These are phyloP conservation scores for Lachnellula suecica DNA, from an alignment of 2,329 filamentous ascomycete species.

Conservation along the genomic window DNA sequence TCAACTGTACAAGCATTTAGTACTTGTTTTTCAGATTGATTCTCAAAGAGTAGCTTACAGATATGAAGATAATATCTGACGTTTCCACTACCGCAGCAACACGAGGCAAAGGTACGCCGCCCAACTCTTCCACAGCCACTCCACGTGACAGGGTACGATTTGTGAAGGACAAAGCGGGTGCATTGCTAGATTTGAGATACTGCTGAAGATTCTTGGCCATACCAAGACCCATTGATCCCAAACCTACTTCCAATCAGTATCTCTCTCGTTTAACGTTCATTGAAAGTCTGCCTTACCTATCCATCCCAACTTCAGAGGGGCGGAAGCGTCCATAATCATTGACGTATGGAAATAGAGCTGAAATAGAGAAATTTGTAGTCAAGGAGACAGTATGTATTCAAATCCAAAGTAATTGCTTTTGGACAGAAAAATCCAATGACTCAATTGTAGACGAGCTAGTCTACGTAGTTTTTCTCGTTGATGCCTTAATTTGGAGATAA, in stretches of 20 bases:
- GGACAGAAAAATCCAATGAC: too few relatives aligned
- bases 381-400: too few relatives aligned
- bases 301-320: background rate
- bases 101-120: constrained; percentile 36
- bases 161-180: constrained; percentile 34
- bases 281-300: background rate
- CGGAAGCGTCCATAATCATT: too few relatives aligned
- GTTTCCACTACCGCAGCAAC: constrained; percentile 19
- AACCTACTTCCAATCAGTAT: constrained; percentile 7
- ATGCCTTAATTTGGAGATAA: too few relatives aligned
- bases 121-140: constrained; percentile 35
- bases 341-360: too few relatives aligned
- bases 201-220: constrained; percentile 26
- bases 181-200: constrained; percentile 13
- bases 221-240: constrained; percentile 29
- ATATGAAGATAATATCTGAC: constrained; percentile 24
- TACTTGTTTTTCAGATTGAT: too few relatives aligned
- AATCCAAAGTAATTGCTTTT: too few relatives aligned
- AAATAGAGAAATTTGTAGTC: too few relatives aligned
- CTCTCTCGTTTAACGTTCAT: background rate
- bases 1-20: too few relatives aligned
- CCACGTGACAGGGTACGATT: constrained; percentile 43
- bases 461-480: too few relatives aligned
- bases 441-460: too few relatives aligned
- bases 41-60: constrained; percentile 17